Evolutionary conservation across 2,329 filamentous ascomycete genomes (phyloP).

Genomic region (Blastomyces parvus): DNA sequence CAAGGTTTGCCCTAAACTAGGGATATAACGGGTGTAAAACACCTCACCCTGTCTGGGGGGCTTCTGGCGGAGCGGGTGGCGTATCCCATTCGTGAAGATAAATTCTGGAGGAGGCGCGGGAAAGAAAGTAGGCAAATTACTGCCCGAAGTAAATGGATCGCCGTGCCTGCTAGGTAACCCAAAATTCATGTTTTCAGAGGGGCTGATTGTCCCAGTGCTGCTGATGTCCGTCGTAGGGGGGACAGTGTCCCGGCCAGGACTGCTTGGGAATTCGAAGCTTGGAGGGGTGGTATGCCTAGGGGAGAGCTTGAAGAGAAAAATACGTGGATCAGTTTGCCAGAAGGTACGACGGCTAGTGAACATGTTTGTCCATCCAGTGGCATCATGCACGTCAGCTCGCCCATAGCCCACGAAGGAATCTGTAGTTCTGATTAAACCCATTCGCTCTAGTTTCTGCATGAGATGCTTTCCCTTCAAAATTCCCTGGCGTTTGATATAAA

Average conservation of each 20-base stretch:
- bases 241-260: slow-evolving; percentile 35
- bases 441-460: slow-evolving; percentile 82
- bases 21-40: slow-evolving; percentile 82
- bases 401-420: slow-evolving; percentile 65
- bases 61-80: slow-evolving; percentile 80
- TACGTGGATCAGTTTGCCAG: slow-evolving; percentile 80
- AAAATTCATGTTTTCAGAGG: not conserved
- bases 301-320: slow-evolving; percentile 63
- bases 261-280: slow-evolving; percentile 39
- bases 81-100: slow-evolving; percentile 63
- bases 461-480: slow-evolving; percentile 74
- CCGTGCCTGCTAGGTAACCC: not conserved
- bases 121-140: slow-evolving; percentile 83
- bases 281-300: slow-evolving; percentile 55
- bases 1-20: slow-evolving; percentile 71
- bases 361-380: slow-evolving; percentile 62
- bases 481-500: slow-evolving; percentile 78
- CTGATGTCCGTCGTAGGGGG: not conserved
- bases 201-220: not conserved
- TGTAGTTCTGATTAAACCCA: slow-evolving; percentile 71
- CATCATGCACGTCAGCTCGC: slow-evolving; percentile 48
- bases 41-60: slow-evolving; percentile 82
- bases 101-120: slow-evolving; percentile 77
- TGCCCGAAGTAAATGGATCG: slow-evolving; percentile 70
- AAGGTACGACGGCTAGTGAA: slow-evolving; percentile 73